Conservation (phyloP, 2,329 filamentous ascomycete genomes). For the Paradendryphiella salina region DNA sequence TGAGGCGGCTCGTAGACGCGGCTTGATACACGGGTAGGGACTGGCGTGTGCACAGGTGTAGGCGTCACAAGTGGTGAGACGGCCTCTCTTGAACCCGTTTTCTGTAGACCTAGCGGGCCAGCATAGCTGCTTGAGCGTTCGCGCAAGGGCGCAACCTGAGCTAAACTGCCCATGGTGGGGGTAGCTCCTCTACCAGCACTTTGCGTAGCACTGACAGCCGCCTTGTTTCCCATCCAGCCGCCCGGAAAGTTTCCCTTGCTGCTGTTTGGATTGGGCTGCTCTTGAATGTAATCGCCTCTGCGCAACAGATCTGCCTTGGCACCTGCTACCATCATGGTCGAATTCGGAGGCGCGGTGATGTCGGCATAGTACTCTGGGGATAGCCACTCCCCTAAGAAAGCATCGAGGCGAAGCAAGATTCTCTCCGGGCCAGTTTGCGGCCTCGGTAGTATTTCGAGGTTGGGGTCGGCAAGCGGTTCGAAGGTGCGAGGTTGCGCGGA, state of each 20-base stretch:
- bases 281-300: conserved; percentile 67
- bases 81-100: conserved; percentile 34
- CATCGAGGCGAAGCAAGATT: conserved; percentile 72
- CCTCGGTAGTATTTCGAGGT: conserved; percentile 41
- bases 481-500: conserved; percentile 28
- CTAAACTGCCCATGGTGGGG: conserved; percentile 41
- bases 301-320: conserved; percentile 86
- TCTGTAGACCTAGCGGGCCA: conserved; percentile 22
- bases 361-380: conserved; percentile 90
- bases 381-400: conserved; percentile 94
- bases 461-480: conserved; percentile 46
- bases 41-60: conserved; percentile 17
- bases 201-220: conserved; percentile 20
- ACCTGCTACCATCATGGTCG: conserved; percentile 81
- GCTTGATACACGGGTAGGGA: conserved; percentile 22
- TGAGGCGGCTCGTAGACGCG: conserved; percentile 70
- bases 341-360: conserved; percentile 85
- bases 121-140: conserved; percentile 54
- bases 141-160: conserved; percentile 47
- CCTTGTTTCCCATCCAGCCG: conserved; percentile 56
- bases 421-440: conserved; percentile 42
- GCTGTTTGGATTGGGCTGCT: conserved; percentile 45
- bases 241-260: conserved; percentile 57
- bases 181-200: conserved; percentile 28
- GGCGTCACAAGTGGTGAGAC: conserved; percentile 16